phyloP scores from a whole-genome alignment of 352 stramenopile genomes.

The Peronospora tabacina region DNA sequence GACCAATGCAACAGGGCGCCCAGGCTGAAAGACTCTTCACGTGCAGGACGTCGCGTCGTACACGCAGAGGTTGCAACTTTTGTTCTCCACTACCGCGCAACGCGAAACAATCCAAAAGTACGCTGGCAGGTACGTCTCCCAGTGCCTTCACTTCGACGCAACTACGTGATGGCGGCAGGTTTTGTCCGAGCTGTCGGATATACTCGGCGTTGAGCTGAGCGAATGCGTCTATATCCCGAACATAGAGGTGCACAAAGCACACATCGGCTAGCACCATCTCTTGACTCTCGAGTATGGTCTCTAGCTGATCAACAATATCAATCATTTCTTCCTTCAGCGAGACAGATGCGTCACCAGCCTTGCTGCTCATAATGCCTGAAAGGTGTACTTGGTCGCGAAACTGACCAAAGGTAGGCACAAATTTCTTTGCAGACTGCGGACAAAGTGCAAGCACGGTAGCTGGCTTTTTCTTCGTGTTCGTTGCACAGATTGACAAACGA shows the following conservation, averaged over 20 bases:
- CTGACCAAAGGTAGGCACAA: constrained; percentile 23
- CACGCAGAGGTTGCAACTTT: constrained; percentile 50
- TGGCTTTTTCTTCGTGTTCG: constrained; percentile 6
- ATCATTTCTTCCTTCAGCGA: constrained; percentile 57
- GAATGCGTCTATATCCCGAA: constrained; percentile 93
- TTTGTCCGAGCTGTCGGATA: constrained; percentile 82
- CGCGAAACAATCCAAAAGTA: constrained; percentile 90
- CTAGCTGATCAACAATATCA: constrained; percentile 42
- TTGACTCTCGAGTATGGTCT: constrained; percentile 32
- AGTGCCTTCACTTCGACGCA: constrained; percentile 83
- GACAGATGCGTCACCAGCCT: constrained; percentile 20
- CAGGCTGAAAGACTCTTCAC: constrained; percentile 95
- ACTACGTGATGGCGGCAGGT: constrained; percentile 74
- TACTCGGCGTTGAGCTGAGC: constrained; percentile 91
- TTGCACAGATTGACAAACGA: neutral
- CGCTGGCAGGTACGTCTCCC: constrained; percentile 30
- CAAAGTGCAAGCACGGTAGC: constrained; percentile 22
- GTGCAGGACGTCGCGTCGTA: constrained; percentile 87
- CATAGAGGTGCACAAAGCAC: constrained; percentile 95
- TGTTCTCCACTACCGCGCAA: constrained; percentile 60
- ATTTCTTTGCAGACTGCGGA: constrained; percentile 7
- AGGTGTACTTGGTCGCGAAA: constrained; percentile 70
- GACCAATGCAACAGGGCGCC: constrained; percentile 97
- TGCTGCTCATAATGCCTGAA: constrained; percentile 49
- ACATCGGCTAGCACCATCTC: constrained; percentile 83